phyloP scores from a whole-genome alignment of 495 filamentous ascomycete species.

The Tuber indicum region DNA sequence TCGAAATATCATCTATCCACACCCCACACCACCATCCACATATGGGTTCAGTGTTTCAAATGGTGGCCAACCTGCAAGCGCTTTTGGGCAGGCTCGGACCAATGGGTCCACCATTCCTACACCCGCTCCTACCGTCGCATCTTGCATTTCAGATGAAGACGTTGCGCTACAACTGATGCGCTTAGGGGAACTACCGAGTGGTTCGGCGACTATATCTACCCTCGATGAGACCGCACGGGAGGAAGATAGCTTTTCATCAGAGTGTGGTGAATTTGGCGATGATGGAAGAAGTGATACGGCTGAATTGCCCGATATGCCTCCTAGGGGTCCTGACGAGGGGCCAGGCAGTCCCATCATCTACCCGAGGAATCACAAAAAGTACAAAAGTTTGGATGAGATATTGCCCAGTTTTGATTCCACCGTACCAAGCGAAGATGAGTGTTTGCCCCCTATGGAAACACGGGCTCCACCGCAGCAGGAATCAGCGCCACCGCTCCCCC shows the following conservation, averaged over 20 bases:
- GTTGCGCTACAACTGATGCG: constrained; percentile 94
- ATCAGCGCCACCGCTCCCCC: constrained; percentile 4
- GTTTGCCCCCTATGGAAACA: constrained; percentile 24
- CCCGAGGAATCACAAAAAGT: constrained; percentile 37
- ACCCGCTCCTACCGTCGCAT: constrained; percentile 87
- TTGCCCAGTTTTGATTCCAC: constrained; percentile 62
- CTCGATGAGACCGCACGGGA: constrained; percentile 64
- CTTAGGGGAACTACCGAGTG: constrained; percentile 82
- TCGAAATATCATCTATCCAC: constrained; percentile 54
- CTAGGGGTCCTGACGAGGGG: constrained; percentile 31
- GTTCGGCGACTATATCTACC: constrained; percentile 84
- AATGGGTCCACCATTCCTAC: constrained; percentile 60
- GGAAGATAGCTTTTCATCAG: constrained; percentile 79
- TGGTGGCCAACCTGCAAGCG: constrained; percentile 19
- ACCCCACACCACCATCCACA: constrained; percentile 38
- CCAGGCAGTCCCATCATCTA: constrained; percentile 36
- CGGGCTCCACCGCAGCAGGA: constrained; percentile 21
- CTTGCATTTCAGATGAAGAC: constrained; percentile 95
- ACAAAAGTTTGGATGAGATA: constrained; percentile 56
- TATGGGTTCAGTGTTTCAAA: constrained; percentile 28
- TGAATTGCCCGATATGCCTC: constrained; percentile 57
- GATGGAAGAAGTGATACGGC: constrained; percentile 67
- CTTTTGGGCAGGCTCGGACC: constrained; percentile 31
- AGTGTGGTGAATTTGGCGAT: constrained; percentile 68
- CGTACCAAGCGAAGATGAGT: constrained; percentile 65